Evolutionary conservation across 768 basidiomycete genomes (phyloP).

Genomic region (Podaxis sp.): DNA sequence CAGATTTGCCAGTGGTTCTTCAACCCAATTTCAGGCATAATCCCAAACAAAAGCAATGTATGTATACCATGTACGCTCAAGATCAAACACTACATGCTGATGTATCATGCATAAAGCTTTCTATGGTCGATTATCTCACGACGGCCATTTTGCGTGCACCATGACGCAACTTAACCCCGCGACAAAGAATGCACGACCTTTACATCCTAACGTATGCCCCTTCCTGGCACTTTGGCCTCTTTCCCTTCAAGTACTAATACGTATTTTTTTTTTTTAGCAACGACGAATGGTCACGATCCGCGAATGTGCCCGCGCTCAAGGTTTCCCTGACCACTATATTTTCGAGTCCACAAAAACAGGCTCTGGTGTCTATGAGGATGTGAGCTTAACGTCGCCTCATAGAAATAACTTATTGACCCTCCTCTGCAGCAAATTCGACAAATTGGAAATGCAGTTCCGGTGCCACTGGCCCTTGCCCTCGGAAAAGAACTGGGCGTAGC

Average conservation of each 20-base stretch:
- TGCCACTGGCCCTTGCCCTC: conserved; percentile 64
- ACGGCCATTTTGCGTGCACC: conserved; percentile 60
- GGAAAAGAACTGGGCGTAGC: conserved; percentile 48
- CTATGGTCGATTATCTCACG: conserved; percentile 54
- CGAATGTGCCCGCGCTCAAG: conserved; percentile 74
- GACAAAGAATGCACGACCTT: conserved; percentile 41
- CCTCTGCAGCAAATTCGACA: conserved; percentile 62
- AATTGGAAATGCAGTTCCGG: conserved; percentile 80
- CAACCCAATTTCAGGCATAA: conserved; percentile 27
- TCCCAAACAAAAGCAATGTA: not conserved
- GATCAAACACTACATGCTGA: too few species aligned
- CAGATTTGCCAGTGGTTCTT: conserved; percentile 44
- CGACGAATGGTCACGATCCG: conserved; percentile 64
- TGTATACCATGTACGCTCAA: not conserved
- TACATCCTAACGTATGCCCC: conserved; percentile 40
- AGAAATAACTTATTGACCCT: conserved; percentile 2
- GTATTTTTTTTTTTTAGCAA: conserved; percentile 44
- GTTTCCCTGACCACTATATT: conserved; percentile 71
- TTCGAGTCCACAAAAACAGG: conserved; percentile 48
- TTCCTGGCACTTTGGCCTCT: not conserved
- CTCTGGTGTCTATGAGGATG: conserved; percentile 45
- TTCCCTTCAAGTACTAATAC: not conserved
- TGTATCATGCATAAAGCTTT: conserved; percentile 31
- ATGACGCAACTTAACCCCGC: conserved; percentile 55
- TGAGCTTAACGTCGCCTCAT: conserved; percentile 30